phyloP scores from a whole-genome alignment of 2,329 filamentous ascomycete species.

The Fusarium paranaense region DNA sequence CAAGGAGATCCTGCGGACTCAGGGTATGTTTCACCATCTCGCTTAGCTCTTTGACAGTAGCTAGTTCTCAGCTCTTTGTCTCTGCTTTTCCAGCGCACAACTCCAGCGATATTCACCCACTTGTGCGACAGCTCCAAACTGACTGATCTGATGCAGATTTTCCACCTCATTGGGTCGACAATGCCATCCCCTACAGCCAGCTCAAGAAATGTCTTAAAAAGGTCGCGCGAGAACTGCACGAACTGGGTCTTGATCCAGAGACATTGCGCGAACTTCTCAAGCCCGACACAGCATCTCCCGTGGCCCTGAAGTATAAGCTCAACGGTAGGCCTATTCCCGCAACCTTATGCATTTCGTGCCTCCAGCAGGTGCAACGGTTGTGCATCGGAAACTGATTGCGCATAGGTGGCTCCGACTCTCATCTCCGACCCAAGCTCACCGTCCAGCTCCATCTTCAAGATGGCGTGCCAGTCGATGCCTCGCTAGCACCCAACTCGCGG shows the following conservation, averaged over 20 bases:
- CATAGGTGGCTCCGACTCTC: constrained; percentile 53
- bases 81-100: background rate
- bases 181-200: constrained; percentile 84
- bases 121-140: background rate
- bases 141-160: constrained; percentile 63
- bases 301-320: constrained; percentile 66
- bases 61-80: background rate
- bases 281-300: constrained; percentile 58
- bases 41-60: background rate
- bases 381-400: constrained; percentile 12
- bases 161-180: constrained; percentile 77
- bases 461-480: constrained; percentile 76
- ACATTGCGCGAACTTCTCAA: constrained; percentile 75
- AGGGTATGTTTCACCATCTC: constrained; percentile 54
- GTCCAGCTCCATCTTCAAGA: constrained; percentile 75
- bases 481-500: constrained; percentile 73
- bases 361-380: constrained; percentile 17
- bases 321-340: constrained; percentile 53
- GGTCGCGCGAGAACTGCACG: constrained; percentile 76
- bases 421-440: constrained; percentile 75
- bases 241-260: constrained; percentile 77
- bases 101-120: background rate
- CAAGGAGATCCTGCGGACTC: constrained; percentile 73
- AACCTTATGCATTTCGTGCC: background rate
- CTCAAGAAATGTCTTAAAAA: constrained; percentile 92